Conservation (phyloP, 441 rosid genomes). For the Gossypium aridum region DNA sequence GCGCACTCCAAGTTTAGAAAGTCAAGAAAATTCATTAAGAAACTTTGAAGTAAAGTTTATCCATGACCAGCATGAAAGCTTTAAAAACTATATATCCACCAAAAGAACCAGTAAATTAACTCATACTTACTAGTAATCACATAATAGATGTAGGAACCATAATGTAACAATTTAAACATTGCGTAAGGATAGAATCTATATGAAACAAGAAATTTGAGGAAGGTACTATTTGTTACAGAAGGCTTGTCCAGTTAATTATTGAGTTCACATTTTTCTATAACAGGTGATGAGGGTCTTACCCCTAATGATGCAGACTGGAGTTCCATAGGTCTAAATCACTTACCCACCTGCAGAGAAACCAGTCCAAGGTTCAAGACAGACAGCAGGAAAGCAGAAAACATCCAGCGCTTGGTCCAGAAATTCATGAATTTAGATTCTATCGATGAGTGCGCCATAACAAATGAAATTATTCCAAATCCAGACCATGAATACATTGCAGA, state of each 20-base stretch:
- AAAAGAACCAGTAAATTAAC: too few relatives aligned
- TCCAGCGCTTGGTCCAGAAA: conserved; percentile 17
- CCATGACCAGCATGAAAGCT: too few relatives aligned
- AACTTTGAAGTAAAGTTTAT: too few relatives aligned
- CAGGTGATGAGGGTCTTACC: background rate
- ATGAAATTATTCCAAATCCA: conserved; percentile 30
- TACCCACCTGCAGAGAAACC: conserved; percentile 7
- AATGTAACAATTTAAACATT: background rate
- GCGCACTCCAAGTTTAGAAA: too few relatives aligned
- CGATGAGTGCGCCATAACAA: conserved; percentile 19
- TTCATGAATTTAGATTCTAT: conserved; percentile 18
- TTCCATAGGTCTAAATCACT: conserved; percentile 1
- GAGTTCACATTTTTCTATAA: conserved; percentile 9
- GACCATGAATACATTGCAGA: conserved; percentile 71
- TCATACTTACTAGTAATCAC: background rate
- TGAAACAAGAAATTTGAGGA: too few relatives aligned
- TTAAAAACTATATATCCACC: too few relatives aligned
- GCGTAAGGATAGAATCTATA: background rate
- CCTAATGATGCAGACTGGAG: conserved; percentile 47
- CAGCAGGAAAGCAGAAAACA: conserved; percentile 24
- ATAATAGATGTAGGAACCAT: background rate
- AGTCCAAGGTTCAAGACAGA: conserved; percentile 34
- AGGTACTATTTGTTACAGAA: background rate
- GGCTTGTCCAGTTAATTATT: conserved; percentile 6
- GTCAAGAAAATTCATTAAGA: too few relatives aligned